A percentile compares a stretch with the other conserved stretches of the same genome.
Evolutionary conservation across 2,329 filamentous ascomycete genomes (phyloP).

Genomic region (Aspergillus novofumigatus): DNA sequence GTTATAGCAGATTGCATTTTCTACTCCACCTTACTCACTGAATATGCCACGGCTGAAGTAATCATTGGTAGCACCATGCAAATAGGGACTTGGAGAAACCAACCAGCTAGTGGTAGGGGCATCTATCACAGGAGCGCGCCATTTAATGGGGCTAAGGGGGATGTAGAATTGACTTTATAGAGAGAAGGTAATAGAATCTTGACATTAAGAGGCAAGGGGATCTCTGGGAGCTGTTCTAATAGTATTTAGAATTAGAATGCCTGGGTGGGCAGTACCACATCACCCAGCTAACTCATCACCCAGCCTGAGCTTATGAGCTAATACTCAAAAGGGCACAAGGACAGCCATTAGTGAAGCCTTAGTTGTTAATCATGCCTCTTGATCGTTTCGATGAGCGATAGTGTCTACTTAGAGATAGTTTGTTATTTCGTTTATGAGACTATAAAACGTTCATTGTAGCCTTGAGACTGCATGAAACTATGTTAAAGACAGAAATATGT

Average conservation of each 20-base stretch:
- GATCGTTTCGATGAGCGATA: too few species aligned
- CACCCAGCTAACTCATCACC: too few species aligned
- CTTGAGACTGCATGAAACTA: too few species aligned
- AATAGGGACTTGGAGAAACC: conserved; percentile 20
- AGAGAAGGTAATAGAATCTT: conserved; percentile 19
- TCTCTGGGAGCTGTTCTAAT: conserved; percentile 19
- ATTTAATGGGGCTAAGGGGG: conserved; percentile 20
- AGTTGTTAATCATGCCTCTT: too few species aligned
- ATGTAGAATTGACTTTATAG: conserved; percentile 23
- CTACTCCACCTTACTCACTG: conserved; percentile 33
- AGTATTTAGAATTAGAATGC: conserved; percentile 35
- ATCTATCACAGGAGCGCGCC: conserved; percentile 30
- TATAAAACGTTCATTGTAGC: too few species aligned
- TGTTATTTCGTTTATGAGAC: too few species aligned
- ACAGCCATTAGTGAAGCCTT: too few species aligned
- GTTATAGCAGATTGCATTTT: conserved; percentile 21
- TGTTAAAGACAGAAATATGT: too few species aligned
- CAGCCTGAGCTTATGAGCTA: too few species aligned
- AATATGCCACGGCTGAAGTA: conserved; percentile 25
- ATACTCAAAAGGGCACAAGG: too few species aligned
- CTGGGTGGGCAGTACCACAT: conserved; percentile 27
- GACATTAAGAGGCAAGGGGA: conserved; percentile 19
- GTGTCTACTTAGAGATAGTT: too few species aligned
- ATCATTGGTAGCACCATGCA: conserved; percentile 25
- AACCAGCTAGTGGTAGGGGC: conserved; percentile 26